Base-by-base conservation (phyloP, 345 rosid species). In the Conringia planisiliqua region DNA sequence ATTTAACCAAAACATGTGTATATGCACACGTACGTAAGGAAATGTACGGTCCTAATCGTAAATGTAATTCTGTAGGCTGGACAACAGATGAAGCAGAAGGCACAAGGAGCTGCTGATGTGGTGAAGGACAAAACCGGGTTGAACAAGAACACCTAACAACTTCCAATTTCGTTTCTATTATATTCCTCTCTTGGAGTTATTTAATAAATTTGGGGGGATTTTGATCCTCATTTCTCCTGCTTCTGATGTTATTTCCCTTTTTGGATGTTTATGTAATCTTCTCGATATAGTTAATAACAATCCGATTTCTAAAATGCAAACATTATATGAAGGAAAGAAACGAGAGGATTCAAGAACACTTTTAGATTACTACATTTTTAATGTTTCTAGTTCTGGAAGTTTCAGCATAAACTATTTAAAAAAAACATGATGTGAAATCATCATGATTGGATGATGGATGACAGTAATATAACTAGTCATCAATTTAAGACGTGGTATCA, bases 41-140 rank as follows among this genome's bases (percentile, higher is more conserved):
- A 18, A 18, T 32, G 18, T 24, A 24, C 18, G 3, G 35, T 42
- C 35, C 16, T 70, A 10, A 42, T 16, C 10, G 14, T 33, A 14
- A 44, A 44, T 43, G 57, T 76, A 35, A 51, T 32, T 27, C 2
- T 6, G 46, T 24, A 91, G 97, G 73, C 89, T 12, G 90, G 90
- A 13, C 81, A 82, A 80, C 89, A 86, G 80, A 7, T 88, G 79
- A 81, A 76, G 81, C 79, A 73, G 5, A 85, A 78, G 74, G 89
- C 93, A 66, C 82, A 84, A 76, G 96, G 85, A 66, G 91, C 93
- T 52, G 85, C 83, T 42, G 90, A 89, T n/a, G 90, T 88, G 3
- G 89, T 85, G 1, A 88, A 82, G 86, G 72, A 88, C 54, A 89
- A 89, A 35, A 83, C 89, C 9, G 89, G 87, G 43, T 60, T 79